Evolutionary conservation across 2,329 filamentous ascomycete genomes (phyloP).

Genomic region (Cladophialophora bantiana): DNA sequence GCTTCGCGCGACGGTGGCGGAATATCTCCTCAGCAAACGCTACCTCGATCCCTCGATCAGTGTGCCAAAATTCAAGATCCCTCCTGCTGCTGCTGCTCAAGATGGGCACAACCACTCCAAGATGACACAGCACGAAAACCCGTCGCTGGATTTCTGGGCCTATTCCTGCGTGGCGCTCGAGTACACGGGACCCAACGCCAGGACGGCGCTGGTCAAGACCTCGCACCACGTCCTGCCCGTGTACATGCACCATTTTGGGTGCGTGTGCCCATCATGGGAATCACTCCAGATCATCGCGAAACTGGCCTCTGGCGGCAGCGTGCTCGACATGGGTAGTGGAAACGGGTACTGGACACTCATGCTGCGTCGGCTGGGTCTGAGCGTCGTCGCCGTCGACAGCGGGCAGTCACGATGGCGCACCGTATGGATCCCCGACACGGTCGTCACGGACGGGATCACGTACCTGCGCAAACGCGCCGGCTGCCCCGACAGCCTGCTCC

Average conservation of each 20-base stretch:
- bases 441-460: constrained; percentile 65
- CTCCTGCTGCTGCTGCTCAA: constrained; percentile 38
- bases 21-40: constrained; percentile 63
- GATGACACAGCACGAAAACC: constrained; percentile 60
- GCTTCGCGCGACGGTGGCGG: constrained; percentile 63
- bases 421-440: constrained; percentile 72
- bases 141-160: constrained; percentile 71
- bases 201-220: constrained; percentile 60
- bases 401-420: constrained; percentile 72
- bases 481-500: constrained; percentile 64
- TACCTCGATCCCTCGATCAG: constrained; percentile 50
- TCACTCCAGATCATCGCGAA: constrained; percentile 66
- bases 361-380: constrained; percentile 66
- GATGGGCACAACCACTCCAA: constrained; percentile 50
- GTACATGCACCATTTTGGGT: constrained; percentile 81
- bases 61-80: constrained; percentile 52
- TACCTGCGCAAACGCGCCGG: constrained; percentile 62
- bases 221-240: constrained; percentile 74
- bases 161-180: constrained; percentile 70
- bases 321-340: constrained; percentile 73
- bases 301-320: constrained; percentile 56
- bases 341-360: constrained; percentile 80
- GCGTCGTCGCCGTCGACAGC: constrained; percentile 69
- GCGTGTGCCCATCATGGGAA: constrained; percentile 72
- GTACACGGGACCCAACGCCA: constrained; percentile 66